Evolutionary conservation across 768 basidiomycete species (phyloP), one percentile per base, ranked within the genome.

Genomic region (Boletus sp.): DNA sequence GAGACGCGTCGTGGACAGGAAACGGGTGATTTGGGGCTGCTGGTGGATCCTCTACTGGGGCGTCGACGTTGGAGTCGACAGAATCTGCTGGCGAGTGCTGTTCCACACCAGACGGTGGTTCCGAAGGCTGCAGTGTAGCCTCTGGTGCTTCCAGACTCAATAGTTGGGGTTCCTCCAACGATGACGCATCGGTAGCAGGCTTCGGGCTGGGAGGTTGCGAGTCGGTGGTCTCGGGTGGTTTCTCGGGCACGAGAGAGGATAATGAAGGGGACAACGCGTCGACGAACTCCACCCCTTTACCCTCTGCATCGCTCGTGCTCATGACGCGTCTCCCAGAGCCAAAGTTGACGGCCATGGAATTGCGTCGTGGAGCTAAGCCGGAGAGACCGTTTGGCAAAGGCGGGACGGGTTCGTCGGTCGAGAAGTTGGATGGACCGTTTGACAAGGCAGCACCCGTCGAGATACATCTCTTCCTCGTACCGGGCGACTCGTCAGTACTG

Each of bases 401-500:
- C 3, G 69, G 69, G 8, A 68, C 56, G 10, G 70, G 62, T 19
- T 63, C 64, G 46, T 64, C 61, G 0, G 55, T 50, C 25, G 41
- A 30, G 38, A 64, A 54, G 15, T 15, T 55, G 39, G 58, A 17
- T 7, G 59, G 47, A 8, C 17, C 19, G 8, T 41, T 48, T 14
- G 68, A 66, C 25, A 71, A 35, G 3, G 57, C 42, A 3, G 57
- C 30, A 2, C 70, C 70, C 0, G 70, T 62, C 17, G 69, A 70
- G 44, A 72, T 61, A 41, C 53, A 71, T 51, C 60, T 61, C 58
- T 71, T 72, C 48, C 70, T 57, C 33, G 64, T 64, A 1, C 44
- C 46, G 11, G 59, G 58, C 19, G 58, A 35, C 9, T 66, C 64
- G 49, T 59, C 64, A 0, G 47, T 23, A 23, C 23, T 17, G 49